Percentiles rank a stretch among this genome's conserved stretches.
These are phyloP conservation scores for Erythrophleum fordii DNA, from an alignment of 306 rosid species.

Conservation along the genomic window DNA sequence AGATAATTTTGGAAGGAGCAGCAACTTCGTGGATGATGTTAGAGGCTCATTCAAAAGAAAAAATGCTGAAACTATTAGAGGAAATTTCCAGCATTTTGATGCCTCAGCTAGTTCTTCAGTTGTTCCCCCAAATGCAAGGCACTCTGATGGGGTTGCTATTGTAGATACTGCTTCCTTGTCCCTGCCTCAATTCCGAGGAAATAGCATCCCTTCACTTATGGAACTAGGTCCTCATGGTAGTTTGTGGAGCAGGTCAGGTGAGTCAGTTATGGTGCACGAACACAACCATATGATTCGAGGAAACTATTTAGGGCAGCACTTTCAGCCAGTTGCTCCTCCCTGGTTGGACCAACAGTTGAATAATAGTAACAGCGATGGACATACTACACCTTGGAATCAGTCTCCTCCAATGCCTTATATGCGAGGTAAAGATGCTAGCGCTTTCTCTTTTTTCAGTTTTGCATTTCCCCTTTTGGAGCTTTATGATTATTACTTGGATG, in stretches of 20 bases:
- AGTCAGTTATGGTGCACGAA: conserved; percentile 45
- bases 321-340: conserved; percentile 57
- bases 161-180: conserved; percentile 60
- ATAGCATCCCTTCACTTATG: conserved; percentile 47
- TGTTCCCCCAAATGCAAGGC: conserved; percentile 65
- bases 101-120: conserved; percentile 68
- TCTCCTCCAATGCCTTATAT: conserved; percentile 54
- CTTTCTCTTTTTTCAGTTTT: background rate
- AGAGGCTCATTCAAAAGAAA: conserved; percentile 90
- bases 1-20: conserved; percentile 66
- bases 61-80: conserved; percentile 65
- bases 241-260: conserved; percentile 51
- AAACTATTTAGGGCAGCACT: conserved; percentile 63
- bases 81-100: conserved; percentile 62
- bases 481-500: background rate
- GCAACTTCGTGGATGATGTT: conserved; percentile 61
- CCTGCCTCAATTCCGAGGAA: conserved; percentile 49
- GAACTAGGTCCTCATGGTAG: conserved; percentile 52
- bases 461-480: conserved; percentile 7
- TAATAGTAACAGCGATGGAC: conserved; percentile 48
- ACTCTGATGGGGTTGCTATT: conserved; percentile 66
- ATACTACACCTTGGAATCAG: conserved; percentile 62
- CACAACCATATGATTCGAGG: conserved; percentile 56
- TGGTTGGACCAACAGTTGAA: conserved; percentile 67
- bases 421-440: conserved; percentile 43